phyloP scores from a whole-genome alignment of 129 eudicot genomes.

The Oenanthe sinensis region DNA sequence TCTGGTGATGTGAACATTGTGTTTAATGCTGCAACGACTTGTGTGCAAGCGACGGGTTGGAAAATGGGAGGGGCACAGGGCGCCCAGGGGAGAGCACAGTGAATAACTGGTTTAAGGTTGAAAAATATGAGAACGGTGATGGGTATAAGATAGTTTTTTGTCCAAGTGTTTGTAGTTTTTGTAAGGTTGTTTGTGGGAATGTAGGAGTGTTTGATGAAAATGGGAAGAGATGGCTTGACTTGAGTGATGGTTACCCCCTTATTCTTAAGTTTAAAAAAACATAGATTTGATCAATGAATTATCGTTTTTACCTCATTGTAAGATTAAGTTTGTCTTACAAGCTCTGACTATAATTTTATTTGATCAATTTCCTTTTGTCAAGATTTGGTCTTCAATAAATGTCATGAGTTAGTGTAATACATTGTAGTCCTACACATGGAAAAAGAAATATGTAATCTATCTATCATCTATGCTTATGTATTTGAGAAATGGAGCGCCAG shows the following conservation, averaged over 20 bases:
- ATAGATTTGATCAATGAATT: background rate
- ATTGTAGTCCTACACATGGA: background rate
- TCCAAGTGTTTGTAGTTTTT: conserved; percentile 56
- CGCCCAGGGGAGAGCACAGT: conserved; percentile 51
- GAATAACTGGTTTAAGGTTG: conserved; percentile 70
- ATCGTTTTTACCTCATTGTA: background rate
- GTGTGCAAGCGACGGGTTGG: conserved; percentile 71
- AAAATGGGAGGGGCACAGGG: conserved; percentile 35
- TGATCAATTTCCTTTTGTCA: background rate
- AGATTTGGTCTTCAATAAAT: background rate
- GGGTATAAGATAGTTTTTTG: conserved; percentile 68
- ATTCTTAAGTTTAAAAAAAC: conserved; percentile 43
- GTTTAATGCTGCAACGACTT: conserved; percentile 51
- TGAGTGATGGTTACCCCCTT: conserved; percentile 42
- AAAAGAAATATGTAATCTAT: background rate
- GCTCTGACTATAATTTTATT: background rate
- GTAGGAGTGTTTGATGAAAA: conserved; percentile 50
- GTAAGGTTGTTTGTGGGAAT: conserved; percentile 62
- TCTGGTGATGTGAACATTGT: conserved; percentile 52
- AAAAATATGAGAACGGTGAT: conserved; percentile 30
- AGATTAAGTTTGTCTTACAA: background rate
- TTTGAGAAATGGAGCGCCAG: background rate
- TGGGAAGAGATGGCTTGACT: conserved; percentile 65
- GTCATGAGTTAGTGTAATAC: too few species aligned
- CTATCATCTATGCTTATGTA: too few species aligned